Percentiles rank a stretch among this genome's conserved stretches.
Conservation (phyloP, 1,139 yeast genomes). For the Kodamaea sp. region DNA sequence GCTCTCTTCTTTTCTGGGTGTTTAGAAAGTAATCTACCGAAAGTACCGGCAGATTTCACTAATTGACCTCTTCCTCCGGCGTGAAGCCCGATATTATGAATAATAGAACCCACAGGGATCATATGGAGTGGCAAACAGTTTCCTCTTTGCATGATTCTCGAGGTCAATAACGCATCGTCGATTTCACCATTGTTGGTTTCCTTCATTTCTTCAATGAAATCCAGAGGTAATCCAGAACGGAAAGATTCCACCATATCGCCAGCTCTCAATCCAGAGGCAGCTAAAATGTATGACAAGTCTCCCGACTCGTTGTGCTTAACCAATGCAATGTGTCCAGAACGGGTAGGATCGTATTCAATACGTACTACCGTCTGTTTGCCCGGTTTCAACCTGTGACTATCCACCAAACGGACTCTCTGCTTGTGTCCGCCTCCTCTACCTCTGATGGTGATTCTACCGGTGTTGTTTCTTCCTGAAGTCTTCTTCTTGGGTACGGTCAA, state of each 20-base stretch:
- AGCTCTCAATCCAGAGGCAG: conserved; percentile 88
- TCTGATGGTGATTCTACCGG: conserved; percentile 86
- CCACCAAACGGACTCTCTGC: conserved; percentile 81
- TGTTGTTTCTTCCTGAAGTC: conserved; percentile 86
- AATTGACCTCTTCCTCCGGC: conserved; percentile 86
- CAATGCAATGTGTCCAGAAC: conserved; percentile 92
- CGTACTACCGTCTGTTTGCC: conserved; percentile 83
- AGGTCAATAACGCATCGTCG: conserved; percentile 88
- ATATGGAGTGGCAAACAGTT: conserved; percentile 89
- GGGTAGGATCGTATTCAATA: conserved; percentile 94
- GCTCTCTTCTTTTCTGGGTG: conserved; percentile 71
- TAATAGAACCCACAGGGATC: conserved; percentile 91
- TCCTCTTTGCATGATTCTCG: conserved; percentile 89
- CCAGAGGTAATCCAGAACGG: conserved; percentile 82
- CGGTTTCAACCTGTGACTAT: conserved; percentile 62
- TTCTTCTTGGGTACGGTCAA: conserved; percentile 74
- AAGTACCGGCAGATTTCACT: conserved; percentile 93
- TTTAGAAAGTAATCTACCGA: conserved; percentile 85
- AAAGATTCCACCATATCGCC: conserved; percentile 92
- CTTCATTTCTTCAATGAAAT: conserved; percentile 70
- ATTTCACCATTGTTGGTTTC: conserved; percentile 66
- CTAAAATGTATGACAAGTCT: conserved; percentile 75
- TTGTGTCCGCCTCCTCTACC: conserved; percentile 98
- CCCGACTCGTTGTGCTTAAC: conserved; percentile 65
- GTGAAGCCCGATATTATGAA: conserved; percentile 81